Percentiles rank a stretch among this genome's conserved stretches.
These are phyloP conservation scores for Solanum sitiens DNA, from an alignment of 257 asterid genomes.

Conservation along the genomic window DNA sequence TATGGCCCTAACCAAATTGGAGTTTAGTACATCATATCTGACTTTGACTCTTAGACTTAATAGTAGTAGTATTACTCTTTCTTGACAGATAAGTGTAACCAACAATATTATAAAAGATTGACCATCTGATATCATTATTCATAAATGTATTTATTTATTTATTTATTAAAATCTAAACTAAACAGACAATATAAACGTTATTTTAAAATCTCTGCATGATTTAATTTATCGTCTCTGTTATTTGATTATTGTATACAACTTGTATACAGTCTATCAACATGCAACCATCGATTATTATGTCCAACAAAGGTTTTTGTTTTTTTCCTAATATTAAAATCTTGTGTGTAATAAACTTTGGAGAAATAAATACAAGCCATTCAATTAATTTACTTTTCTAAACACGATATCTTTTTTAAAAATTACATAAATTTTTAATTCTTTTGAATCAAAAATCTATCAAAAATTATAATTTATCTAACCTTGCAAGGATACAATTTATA, in stretches of 20 bases:
- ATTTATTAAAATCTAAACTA: background rate
- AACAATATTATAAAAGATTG: background rate
- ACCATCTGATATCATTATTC: background rate
- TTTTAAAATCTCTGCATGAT: background rate
- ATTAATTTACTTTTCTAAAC: background rate
- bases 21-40: background rate
- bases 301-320: background rate
- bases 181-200: background rate
- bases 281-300: background rate
- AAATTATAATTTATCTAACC: background rate
- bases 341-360: background rate
- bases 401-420: too few relatives aligned
- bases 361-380: background rate
- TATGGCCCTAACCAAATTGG: background rate
- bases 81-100: background rate
- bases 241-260: background rate
- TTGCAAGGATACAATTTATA: accelerated
- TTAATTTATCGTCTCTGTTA: background rate
- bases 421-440: background rate
- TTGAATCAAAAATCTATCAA: accelerated
- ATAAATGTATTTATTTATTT: background rate
- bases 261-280: background rate
- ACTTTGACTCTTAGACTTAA: background rate
- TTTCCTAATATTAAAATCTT: background rate
- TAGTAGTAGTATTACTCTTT: background rate